These are phyloP conservation scores for Coemansia biformis DNA, from an alignment of 192 early-diverging fungal genomes.

Conservation along the genomic window DNA sequence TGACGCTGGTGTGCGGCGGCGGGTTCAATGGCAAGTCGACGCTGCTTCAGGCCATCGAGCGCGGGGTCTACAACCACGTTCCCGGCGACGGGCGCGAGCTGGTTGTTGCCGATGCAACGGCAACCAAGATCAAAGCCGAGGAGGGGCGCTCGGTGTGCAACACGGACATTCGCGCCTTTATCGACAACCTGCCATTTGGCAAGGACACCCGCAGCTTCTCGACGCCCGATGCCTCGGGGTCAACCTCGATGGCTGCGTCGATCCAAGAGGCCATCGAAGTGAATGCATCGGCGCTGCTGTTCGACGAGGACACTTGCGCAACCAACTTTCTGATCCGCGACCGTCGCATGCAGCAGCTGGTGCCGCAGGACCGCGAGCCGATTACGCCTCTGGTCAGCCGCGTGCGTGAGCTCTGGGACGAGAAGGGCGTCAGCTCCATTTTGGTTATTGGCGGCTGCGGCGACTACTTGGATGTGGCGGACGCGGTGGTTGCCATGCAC, in stretches of 20 bases:
- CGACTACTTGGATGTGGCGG: conserved; percentile 55
- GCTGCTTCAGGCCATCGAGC: conserved; percentile 52
- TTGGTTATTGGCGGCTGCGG: conserved; percentile 57
- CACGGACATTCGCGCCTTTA: conserved; percentile 53
- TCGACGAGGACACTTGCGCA: conserved; percentile 60
- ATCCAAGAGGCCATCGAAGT: conserved; percentile 54
- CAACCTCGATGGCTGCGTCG: conserved; percentile 57
- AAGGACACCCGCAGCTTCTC: conserved; percentile 41
- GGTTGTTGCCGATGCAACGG: conserved; percentile 30
- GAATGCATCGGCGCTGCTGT: conserved; percentile 34
- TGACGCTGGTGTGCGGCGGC: conserved; percentile 54
- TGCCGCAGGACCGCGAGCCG: conserved; percentile 47
- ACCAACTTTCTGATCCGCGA: conserved; percentile 61
- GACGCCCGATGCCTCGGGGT: conserved; percentile 52
- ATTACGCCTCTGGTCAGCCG: conserved; percentile 56
- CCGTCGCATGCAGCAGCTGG: conserved; percentile 52
- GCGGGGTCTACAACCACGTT: conserved; percentile 55
- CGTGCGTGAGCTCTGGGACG: conserved; percentile 38
- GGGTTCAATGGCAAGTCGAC: conserved; percentile 60
- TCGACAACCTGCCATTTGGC: conserved; percentile 50
- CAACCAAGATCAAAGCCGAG: conserved; percentile 51
- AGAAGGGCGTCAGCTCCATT: conserved; percentile 38
- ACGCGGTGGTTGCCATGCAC: conserved; percentile 51
- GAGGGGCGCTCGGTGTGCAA: conserved; percentile 50
- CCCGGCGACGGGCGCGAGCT: conserved; percentile 56